phyloP scores from a whole-genome alignment of 176 grass and related monocot species.

The Aegilops longissima region DNA sequence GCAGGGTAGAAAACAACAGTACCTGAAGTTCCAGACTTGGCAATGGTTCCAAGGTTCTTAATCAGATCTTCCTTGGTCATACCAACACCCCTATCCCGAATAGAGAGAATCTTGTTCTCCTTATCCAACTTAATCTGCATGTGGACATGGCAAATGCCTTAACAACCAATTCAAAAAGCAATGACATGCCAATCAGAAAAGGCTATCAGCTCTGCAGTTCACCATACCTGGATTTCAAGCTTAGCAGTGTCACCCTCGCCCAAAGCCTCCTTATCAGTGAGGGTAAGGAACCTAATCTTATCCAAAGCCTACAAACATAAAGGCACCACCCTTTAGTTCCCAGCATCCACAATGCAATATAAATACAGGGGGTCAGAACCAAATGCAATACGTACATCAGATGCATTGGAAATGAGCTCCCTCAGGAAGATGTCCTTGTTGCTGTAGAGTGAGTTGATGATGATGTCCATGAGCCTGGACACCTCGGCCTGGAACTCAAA shows the following conservation, averaged over 20 bases:
- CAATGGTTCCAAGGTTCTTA: constrained; percentile 95
- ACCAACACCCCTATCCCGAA: constrained; percentile 91
- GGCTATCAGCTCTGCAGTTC: background rate
- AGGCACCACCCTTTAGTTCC: background rate
- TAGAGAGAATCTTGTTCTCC: constrained; percentile 82
- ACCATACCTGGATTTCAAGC: constrained; percentile 89
- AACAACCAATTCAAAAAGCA: background rate
- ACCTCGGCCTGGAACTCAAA: constrained; percentile 99
- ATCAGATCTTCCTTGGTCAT: constrained; percentile 99
- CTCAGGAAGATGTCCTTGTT: constrained; percentile 99
- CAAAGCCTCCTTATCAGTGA: constrained; percentile 89
- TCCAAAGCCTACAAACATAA: constrained; percentile 71
- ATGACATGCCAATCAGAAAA: background rate
- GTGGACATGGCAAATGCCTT: background rate
- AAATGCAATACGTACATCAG: constrained; percentile 52
- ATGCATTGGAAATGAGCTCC: constrained; percentile 98
- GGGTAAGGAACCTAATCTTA: constrained; percentile 92
- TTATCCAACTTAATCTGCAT: constrained; percentile 97
- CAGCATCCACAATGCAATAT: background rate
- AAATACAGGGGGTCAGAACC: background rate
- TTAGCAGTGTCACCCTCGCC: constrained; percentile 87
- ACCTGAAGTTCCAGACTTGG: constrained; percentile 98
- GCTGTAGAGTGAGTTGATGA: constrained; percentile 98
- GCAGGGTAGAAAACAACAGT: background rate
- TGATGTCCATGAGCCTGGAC: constrained; percentile 97